Evolutionary conservation across 495 filamentous ascomycete genomes (phyloP), one percentile per base, ranked within the genome.

Genomic region (Staphylotrichum tortipilum): DNA sequence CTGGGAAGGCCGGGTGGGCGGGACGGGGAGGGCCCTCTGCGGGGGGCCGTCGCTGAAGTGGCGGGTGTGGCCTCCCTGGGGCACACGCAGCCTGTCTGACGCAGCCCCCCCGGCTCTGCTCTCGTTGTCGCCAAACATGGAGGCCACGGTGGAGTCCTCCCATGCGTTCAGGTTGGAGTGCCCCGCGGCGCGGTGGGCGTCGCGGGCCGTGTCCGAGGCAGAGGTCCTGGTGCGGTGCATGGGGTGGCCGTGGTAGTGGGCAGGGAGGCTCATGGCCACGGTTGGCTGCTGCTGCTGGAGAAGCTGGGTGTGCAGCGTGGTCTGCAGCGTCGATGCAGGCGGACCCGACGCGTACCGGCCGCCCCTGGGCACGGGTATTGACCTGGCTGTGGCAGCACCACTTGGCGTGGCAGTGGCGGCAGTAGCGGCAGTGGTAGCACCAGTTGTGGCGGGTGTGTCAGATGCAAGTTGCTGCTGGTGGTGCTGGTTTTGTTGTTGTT

Each of bases 131-230:
- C 53, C 58, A 55, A 67, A 63, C 55, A 68, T 60, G 51, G 65
- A 68, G 14, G 55, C 63, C 4, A 68, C 57, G 0, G 65, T 65
- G 18, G 65, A 68, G 28, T 68, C 65, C 35, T 68, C 65, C 65
- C 65, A 68, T 33, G 59, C 61, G 40, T 65, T 64, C 44, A 56
- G 54, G 47, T 42, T 10, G 26, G 6, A 5, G 6, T 2, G 26
- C 2, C 10, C 47, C 17, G n/a, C n/a, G n/a, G n/a, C n/a, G n/a
- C 56, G 44, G 30, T 38, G 50, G 34, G 44, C 7, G 10, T 56
- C 58, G n/a, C 54, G 56, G 12, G 50, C 50, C 24, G 56, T 45
- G n/a, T 68, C 63, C 7, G 62, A 62, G 39, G 59, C 58, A 7
- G 56, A 53, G 7, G 61, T 59, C 47, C 58, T 52, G 17, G 54